Conservation (phyloP, 192 early-diverging fungal species). For the Entomortierella chlamydospora region DNA sequence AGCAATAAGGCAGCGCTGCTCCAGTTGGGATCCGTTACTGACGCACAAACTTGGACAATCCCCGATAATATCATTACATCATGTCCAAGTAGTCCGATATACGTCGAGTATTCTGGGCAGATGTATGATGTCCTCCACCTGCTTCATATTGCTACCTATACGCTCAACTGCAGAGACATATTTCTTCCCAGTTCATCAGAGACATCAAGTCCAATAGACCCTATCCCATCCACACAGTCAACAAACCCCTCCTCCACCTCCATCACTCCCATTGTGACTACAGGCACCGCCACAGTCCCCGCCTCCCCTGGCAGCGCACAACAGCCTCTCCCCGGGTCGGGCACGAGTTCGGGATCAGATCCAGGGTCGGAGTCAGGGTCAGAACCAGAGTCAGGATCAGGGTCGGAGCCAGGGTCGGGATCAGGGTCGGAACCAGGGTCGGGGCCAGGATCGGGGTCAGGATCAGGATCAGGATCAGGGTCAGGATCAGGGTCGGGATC, state of each 20-base stretch:
- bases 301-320: too few species aligned
- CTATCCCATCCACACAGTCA: background rate
- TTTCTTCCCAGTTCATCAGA: background rate
- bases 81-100: constrained; percentile 2
- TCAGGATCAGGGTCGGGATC: too few species aligned
- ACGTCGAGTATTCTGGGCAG: constrained; percentile 7
- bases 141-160: background rate
- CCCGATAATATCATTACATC: background rate
- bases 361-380: too few species aligned
- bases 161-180: background rate
- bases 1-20: background rate
- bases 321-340: too few species aligned
- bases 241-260: background rate
- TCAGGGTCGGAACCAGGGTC: too few species aligned
- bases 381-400: too few species aligned
- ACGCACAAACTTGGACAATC: constrained; percentile 16
- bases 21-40: background rate
- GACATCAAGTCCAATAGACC: background rate
- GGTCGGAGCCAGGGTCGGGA: too few species aligned
- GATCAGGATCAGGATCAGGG: too few species aligned
- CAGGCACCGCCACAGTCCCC: too few species aligned
- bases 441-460: too few species aligned
- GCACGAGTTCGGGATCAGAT: too few species aligned
- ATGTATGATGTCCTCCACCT: constrained; percentile 7
- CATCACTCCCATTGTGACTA: background rate